Base-by-base conservation (phyloP, 176 grass and related monocot genomes). In the Juncus inflexus region DNA sequence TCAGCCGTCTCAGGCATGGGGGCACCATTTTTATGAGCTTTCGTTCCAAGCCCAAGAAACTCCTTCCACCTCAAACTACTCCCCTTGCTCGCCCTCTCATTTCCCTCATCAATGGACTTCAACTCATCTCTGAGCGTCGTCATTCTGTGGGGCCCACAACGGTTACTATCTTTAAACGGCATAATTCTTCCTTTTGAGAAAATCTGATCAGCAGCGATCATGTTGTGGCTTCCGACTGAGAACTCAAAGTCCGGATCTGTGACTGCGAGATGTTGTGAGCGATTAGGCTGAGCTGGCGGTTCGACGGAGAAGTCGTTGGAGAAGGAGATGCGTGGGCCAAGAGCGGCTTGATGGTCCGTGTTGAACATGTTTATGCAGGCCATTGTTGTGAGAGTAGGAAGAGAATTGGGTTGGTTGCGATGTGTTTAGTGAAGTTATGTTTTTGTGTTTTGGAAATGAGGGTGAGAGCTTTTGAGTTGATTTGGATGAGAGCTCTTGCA, bases 201-300 rank as follows among this genome's bases (percentile, higher is more conserved):
- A 76, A 99, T 89, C 85, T 99, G 83, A 73, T 99, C 94, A 39
- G 94, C 94, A 12, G 86, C 94, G 72, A 90, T 99, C 88, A 92
- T 99, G 55, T 80, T 82, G 67, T 82, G 85, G 77, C 88, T 79
- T 12, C 85, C 80, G 50, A 89, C 85, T 12, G 91, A 86, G 80
- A 99, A 99, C 80, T 92, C 94, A 70, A 99, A 99, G 85, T 99
- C 74, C 12, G 79, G 65, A 56, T 97, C 94, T 43, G 76, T 77
- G 54, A 87, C 78, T 65, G 81, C 83, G 61, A 83, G 72, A 5
- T 75, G 66, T 60, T 78, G 83, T 8, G 74, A 78, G 67, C 58
- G 72, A 15, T 61, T 73, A 58, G 73, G 67, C 61, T 86, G 74
- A n/a, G 55, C 50, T 38, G 85, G 76, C 55, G 72, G 76, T 62